phyloP scores from a whole-genome alignment of 441 rosid species.

The Metrosideros polymorpha region DNA sequence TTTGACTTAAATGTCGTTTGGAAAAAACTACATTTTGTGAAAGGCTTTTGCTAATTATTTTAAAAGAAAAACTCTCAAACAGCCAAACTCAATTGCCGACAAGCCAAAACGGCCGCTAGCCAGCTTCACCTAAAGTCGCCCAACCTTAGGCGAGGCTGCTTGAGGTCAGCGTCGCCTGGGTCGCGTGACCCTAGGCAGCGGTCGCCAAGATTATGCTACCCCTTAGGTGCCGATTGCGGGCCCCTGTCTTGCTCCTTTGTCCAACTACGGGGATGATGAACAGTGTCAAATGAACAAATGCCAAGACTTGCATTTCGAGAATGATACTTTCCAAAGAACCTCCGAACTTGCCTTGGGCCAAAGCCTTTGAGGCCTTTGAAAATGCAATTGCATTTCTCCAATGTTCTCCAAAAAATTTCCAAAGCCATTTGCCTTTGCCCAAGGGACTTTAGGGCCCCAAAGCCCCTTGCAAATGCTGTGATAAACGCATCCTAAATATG shows the following conservation, averaged over 20 bases:
- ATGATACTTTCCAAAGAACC: neutral
- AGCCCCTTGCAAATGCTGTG: fast-evolving
- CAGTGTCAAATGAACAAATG: neutral
- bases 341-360: neutral
- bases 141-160: too few species aligned
- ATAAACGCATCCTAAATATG: neutral
- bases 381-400: neutral
- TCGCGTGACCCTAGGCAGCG: fast-evolving
- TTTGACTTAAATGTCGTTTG: neutral
- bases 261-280: neutral
- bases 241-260: too few species aligned
- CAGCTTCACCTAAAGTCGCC: neutral
- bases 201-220: too few species aligned
- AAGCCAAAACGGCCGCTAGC: too few species aligned
- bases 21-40: neutral
- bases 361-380: neutral
- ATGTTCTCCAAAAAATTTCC: fast-evolving
- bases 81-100: fast-evolving
- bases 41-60: neutral
- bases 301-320: neutral
- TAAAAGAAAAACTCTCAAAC: neutral
- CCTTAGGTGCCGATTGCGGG: fast-evolving
- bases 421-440: neutral
- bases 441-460: neutral
- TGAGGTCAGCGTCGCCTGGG: fast-evolving